phyloP scores from a whole-genome alignment of 2,329 filamentous ascomycete species.

The Berkeleyomyces rouxiae region DNA sequence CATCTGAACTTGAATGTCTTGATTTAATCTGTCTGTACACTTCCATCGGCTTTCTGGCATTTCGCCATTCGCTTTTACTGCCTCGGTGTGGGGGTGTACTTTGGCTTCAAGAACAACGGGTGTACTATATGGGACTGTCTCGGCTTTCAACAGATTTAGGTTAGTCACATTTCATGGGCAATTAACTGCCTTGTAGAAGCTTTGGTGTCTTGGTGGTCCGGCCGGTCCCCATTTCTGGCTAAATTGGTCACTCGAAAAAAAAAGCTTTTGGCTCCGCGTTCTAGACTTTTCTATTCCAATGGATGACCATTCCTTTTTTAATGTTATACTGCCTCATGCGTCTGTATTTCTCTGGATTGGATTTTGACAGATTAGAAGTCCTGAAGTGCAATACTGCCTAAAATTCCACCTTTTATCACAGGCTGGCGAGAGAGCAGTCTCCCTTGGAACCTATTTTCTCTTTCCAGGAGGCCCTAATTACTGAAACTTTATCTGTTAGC shows the following conservation, averaged over 20 bases:
- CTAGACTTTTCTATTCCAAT: not conserved
- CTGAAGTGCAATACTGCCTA: too few species aligned
- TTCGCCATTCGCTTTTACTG: not conserved
- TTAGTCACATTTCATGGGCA: not conserved
- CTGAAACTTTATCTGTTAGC: too few species aligned
- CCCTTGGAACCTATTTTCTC: too few species aligned
- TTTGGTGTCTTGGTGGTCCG: not conserved
- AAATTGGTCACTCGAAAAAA: not conserved
- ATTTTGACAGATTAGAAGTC: too few species aligned
- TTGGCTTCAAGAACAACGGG: too few species aligned
- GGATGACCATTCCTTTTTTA: not conserved
- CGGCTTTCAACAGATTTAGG: not conserved
- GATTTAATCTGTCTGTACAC: not conserved
- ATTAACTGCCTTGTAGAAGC: not conserved
- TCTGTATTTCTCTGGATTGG: too few species aligned
- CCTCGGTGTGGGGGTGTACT: not conserved
- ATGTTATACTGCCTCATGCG: too few species aligned
- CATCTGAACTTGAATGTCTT: not conserved
- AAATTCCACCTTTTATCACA: too few species aligned
- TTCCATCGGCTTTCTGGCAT: not conserved
- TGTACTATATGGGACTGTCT: too few species aligned
- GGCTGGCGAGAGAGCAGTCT: too few species aligned
- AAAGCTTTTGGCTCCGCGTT: not conserved
- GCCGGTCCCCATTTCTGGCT: not conserved
- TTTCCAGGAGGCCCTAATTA: too few species aligned